Evolutionary conservation across 2,329 filamentous ascomycete species (phyloP).

Genomic region (Stemphylium lycopersici): DNA sequence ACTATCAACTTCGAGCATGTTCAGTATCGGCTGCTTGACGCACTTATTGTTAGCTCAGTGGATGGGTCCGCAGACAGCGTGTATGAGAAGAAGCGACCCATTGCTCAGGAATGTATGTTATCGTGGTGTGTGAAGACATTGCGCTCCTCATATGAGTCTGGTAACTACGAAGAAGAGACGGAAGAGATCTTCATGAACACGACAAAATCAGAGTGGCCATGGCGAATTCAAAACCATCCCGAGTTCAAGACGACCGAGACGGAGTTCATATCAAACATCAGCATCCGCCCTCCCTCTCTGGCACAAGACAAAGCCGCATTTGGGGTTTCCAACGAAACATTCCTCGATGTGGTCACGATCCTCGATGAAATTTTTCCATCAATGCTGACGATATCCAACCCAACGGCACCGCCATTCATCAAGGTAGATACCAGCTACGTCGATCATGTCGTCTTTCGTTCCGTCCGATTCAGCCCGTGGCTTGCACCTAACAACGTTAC

Average conservation of each 20-base stretch:
- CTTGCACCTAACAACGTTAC: slow-evolving; percentile 30
- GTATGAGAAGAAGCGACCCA: slow-evolving; percentile 10
- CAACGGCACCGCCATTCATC: neutral
- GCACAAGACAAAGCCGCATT: neutral
- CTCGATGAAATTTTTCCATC: slow-evolving; percentile 21
- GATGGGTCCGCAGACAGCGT: slow-evolving; percentile 17
- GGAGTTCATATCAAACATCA: slow-evolving; percentile 9
- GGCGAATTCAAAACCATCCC: neutral
- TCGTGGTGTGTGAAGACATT: slow-evolving; percentile 35
- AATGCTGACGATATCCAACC: neutral
- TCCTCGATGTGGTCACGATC: neutral
- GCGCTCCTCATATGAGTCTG: slow-evolving; percentile 21
- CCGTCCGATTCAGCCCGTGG: slow-evolving; percentile 22
- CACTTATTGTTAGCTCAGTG: slow-evolving; percentile 14
- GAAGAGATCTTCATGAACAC: slow-evolving; percentile 4
- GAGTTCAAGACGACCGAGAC: neutral
- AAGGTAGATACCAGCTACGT: slow-evolving; percentile 4
- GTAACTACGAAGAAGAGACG: slow-evolving; percentile 22
- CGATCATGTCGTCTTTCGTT: neutral
- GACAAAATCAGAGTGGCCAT: slow-evolving; percentile 4
- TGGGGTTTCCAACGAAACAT: slow-evolving; percentile 13
- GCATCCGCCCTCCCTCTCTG: slow-evolving; percentile 4
- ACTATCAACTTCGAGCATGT: slow-evolving; percentile 29
- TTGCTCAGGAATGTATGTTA: slow-evolving; percentile 31
- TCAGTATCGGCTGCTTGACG: slow-evolving; percentile 17